phyloP scores from a whole-genome alignment of 768 basidiomycete genomes.

The Lentinula raphanica region DNA sequence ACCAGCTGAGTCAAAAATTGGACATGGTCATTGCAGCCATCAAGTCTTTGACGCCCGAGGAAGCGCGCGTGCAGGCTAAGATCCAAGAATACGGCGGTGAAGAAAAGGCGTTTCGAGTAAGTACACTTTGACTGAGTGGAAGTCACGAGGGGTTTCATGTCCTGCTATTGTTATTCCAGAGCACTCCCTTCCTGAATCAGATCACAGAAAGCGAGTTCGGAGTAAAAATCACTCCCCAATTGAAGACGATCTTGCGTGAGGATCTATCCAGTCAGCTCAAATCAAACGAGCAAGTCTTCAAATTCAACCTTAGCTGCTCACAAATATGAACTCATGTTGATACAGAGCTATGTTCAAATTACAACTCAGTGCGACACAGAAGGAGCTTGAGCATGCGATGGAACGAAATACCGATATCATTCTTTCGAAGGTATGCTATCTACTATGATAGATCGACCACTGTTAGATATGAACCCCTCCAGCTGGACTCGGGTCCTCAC shows the following conservation, averaged over 20 bases:
- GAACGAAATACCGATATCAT: constrained; percentile 13
- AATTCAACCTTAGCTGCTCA: background rate
- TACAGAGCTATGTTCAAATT: constrained; percentile 14
- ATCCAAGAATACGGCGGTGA: constrained; percentile 7
- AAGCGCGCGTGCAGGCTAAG: background rate
- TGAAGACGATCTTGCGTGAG: constrained; percentile 6
- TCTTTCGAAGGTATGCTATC: constrained; percentile 8
- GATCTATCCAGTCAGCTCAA: constrained; percentile 8
- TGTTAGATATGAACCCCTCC: background rate
- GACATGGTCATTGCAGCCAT: background rate
- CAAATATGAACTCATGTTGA: background rate
- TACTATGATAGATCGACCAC: too few species aligned
- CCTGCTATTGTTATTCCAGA: background rate
- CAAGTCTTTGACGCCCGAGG: background rate
- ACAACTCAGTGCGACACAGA: constrained; percentile 11
- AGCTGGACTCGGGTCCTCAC: constrained; percentile 20
- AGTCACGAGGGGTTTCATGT: background rate
- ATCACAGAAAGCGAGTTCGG: constrained; percentile 7
- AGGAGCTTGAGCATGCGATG: constrained; percentile 13
- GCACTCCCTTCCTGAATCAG: constrained; percentile 2
- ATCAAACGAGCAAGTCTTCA: constrained; percentile 7
- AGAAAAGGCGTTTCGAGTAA: constrained; percentile 6
- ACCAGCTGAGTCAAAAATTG: background rate
- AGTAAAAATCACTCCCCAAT: constrained; percentile 3
- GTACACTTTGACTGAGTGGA: background rate